These are phyloP conservation scores for Dactylorhiza incarnata DNA, from an alignment of 106 monocot species.

Conservation along the genomic window DNA sequence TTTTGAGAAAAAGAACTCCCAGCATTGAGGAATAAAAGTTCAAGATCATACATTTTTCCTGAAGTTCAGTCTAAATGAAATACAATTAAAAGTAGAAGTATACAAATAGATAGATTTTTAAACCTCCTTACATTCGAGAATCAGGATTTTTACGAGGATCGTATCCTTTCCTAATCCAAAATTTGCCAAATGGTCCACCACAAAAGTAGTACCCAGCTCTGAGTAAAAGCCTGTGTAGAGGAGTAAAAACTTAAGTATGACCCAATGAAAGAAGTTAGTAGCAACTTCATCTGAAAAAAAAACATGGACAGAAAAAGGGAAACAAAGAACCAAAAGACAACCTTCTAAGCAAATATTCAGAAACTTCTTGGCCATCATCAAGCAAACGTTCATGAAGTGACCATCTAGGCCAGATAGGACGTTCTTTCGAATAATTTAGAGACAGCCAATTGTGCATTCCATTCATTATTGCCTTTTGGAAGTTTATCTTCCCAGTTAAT, in stretches of 20 bases:
- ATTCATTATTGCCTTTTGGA: conserved; percentile 51
- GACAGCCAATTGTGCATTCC: conserved; percentile 67
- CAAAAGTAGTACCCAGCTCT: conserved; percentile 91
- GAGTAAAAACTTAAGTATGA: neutral
- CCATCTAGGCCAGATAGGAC: conserved; percentile 82
- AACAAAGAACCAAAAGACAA: conserved; percentile 1
- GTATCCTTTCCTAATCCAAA: conserved; percentile 93
- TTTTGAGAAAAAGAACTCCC: neutral
- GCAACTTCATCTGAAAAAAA: neutral
- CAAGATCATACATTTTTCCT: neutral
- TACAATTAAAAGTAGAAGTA: neutral
- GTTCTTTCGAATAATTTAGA: conserved; percentile 76
- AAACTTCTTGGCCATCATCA: conserved; percentile 60
- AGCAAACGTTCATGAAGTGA: conserved; percentile 58
- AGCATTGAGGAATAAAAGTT: neutral
- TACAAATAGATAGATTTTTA: neutral
- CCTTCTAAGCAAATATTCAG: conserved; percentile 59
- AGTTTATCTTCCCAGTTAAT: conserved; percentile 81
- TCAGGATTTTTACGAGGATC: conserved; percentile 88
- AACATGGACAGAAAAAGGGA: conserved; percentile 1
- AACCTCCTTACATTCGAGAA: conserved; percentile 60
- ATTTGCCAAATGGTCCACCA: conserved; percentile 84
- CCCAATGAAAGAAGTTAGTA: neutral
- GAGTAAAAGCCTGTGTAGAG: conserved; percentile 49
- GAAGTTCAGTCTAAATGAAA: neutral